Evolutionary conservation across 306 rosid genomes (phyloP).

Genomic region (Castanospermum australe): DNA sequence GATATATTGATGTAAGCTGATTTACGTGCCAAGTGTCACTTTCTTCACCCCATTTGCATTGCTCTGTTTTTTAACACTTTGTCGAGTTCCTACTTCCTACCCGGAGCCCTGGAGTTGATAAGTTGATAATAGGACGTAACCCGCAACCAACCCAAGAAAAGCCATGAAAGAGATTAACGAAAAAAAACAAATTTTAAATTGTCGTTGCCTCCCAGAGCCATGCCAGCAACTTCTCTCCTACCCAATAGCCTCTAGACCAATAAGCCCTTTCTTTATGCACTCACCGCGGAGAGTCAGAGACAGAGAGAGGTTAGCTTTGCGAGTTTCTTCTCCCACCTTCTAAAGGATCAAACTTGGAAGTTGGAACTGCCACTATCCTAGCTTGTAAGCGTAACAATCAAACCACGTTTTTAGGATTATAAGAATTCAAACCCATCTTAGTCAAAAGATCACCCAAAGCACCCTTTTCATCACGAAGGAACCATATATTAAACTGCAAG

Average conservation of each 20-base stretch:
- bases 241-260: not conserved
- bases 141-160: not conserved
- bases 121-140: not conserved
- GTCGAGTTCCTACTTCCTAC: too few species aligned
- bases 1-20: not conserved
- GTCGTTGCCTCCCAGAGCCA: conserved; percentile 12
- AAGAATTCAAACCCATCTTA: not conserved
- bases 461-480: not conserved
- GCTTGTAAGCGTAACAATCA: not conserved
- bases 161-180: not conserved
- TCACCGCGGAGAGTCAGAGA: too few species aligned
- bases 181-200: not conserved
- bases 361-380: not conserved
- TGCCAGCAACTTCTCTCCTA: not conserved
- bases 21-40: not conserved
- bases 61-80: too few species aligned
- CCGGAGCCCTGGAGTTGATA: not conserved
- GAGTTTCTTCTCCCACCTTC: conserved; percentile 31
- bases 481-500: not conserved
- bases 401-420: not conserved
- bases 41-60: not conserved
- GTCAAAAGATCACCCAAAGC: not conserved
- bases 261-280: not conserved
- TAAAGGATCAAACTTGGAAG: conserved; percentile 5
- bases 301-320: not conserved